Evolutionary conservation across 108 stramenopile genomes (phyloP), one percentile per base, ranked within the genome.

Genomic region (Pseudonitzschia delicatissima): DNA sequence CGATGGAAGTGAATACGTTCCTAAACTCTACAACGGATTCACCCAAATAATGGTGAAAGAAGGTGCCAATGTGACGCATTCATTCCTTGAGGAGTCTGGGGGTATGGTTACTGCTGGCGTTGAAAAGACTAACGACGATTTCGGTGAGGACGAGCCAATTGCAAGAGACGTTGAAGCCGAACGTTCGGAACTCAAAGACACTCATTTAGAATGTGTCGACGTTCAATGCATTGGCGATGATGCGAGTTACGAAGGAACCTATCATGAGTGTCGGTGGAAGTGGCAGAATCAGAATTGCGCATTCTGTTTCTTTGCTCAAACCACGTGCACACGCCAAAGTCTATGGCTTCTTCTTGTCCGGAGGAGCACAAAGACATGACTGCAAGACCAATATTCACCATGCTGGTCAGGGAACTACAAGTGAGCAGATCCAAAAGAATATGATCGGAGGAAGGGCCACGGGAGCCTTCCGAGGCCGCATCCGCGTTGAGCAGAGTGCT

Each of bases 331-430:
- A 67, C 26, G 90, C 87, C 52, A 62, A 71, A 25, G 45, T 97
- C 40, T 84, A 86, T 64, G 94, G 94, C 1, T 87, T 96, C 27
- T 62, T 77, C 23, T 70, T 97, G 0, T 77, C 88, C 21, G 93
- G 92, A 28, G 91, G 92, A 25, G 77, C 81, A 26, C 97, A 97
- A 80, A 72, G 80, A 29, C 62, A 81, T 12, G 97, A 97, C 59
- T 80, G 91, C 63, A 87, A 91, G 64, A 89, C 95, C 9, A 88
- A 88, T 66, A 94, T 97, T 64, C 93, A 93, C 37, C 97, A 97
- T 77, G 77, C 87, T 51, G 93, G 89, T 13, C 80, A 88, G 64
- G 94, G 81, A 12, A 90, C 91, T 15, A 73, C 74, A 13, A 90
- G 85, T 40, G 45, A 69, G 62, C 97, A 98, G 73, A 65, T 82